Evolutionary conservation across 768 basidiomycete genomes (phyloP), one percentile per base, ranked within the genome.

Genomic region (Lactarius deliciosus): DNA sequence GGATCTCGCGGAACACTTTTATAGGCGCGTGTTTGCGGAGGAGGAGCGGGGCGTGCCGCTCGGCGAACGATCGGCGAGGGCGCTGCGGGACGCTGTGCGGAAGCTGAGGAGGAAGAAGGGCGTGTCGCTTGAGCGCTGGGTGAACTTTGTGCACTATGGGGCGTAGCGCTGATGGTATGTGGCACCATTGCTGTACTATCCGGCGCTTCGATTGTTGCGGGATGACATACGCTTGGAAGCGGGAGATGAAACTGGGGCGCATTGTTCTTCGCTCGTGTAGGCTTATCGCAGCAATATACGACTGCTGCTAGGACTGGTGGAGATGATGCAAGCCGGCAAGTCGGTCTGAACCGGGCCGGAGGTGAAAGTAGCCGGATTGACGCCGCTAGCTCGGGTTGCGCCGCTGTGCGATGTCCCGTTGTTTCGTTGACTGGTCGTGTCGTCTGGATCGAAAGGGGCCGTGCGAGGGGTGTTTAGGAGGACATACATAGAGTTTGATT

Each of bases 111-210:
- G 25, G 57, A 45, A 62, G 34, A 54, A 56, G 15, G 66, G 47
- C 0, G n/a, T 59, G n/a, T 43, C 45, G n/a, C 38, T 60, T 3
- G 62, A 63, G 32, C 62, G 66, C 9, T 64, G 58, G 63, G 67
- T 61, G n/a, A 58, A 53, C 13, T 68, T 68, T 41, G 67, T 68
- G 13, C 63, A 64, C 36, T 63, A 55, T 40, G 63, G 66, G 9
- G 63, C 58, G 22, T 64, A 53, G 62, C n/a, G 61, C 28, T 22
- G 13, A 16, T 20, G 16, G 16, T 43, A 41, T 38, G 36, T 34
- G 34, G 34, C 34, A 34, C 34, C 34, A 34, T 34, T 34, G 6
- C 34, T 9, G 34, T 9, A 34, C 36, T 38, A 34, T 38, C 38
- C 38, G 38, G 38, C 38, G 0, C 38, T 15, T 15, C 10, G 5